Base-by-base conservation (phyloP, 495 filamentous ascomycete genomes). In the Talaromyces thailandensis region DNA sequence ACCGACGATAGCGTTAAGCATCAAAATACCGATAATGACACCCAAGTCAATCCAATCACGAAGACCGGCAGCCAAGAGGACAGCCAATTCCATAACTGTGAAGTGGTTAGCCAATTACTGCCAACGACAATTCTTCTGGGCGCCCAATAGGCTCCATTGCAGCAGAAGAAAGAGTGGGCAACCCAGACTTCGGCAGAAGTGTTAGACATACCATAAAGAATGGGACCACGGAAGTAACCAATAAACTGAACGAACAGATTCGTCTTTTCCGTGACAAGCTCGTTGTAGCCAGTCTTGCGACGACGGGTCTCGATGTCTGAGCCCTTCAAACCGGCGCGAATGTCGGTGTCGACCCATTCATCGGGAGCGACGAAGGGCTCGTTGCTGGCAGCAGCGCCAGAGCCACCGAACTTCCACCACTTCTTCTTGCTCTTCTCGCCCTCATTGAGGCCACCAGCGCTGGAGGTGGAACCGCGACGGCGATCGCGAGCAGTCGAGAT, bases 11-110 rank as follows among this genome's bases (percentile, higher is more conserved):
- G 89, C 89, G 77, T 93, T 93, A 62, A 93, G 86, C 67, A 87
- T 67, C 35, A 93, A 78, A 74, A 93, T 93, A 81, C 86, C 89
- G 68, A 88, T 86, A 74, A 92, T 92, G 70, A 92, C 88, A 82
- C 89, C 89, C 62, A 91, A 83, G 82, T 92, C 89, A 65, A 92
- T 86, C 87, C 88, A 92, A 77, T 90, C 88, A 70, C 82, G 83
- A 64, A 92, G 84, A 82, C 88, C 89, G 69, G 88, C 87, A 70
- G 89, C 87, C 64, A 93, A 75, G 26, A 91, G 72, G 66, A 90
- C 88, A 79, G 89, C 89, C 68, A 93, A 68, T 84, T 93, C 88
- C 89, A 93, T 92, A 70, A 91, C 89, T 92, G 62, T 35, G 12
- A n/a, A n/a, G 7, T 40, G 53, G 64, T 73, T 66, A 71, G 67